These are phyloP conservation scores for Blastobotrys indianensis DNA, from an alignment of 1,139 yeast genomes.

Conservation along the genomic window DNA sequence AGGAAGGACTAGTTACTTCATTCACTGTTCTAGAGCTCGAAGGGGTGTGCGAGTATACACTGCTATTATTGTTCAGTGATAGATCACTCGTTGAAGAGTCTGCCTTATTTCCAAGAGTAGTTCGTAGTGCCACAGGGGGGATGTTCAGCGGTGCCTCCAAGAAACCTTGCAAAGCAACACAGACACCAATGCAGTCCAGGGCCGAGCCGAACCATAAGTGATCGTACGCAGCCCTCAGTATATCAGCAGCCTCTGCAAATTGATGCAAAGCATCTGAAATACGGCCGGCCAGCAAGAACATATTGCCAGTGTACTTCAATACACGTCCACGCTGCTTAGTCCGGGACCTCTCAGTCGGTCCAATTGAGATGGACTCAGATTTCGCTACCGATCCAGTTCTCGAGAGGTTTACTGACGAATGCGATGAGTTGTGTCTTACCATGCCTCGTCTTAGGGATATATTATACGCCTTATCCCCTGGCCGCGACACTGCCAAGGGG, in stretches of 20 bases:
- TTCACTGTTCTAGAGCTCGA: not conserved
- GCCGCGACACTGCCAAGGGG: constrained; percentile 16
- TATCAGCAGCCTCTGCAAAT: constrained; percentile 64
- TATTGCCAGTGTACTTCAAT: constrained; percentile 66
- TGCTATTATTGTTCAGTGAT: not conserved
- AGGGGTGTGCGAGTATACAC: not conserved
- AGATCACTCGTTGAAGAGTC: too few relatives aligned
- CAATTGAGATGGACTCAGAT: constrained; percentile 33
- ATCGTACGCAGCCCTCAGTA: constrained; percentile 61
- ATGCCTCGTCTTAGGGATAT: constrained; percentile 14
- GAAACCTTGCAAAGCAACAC: constrained; percentile 55
- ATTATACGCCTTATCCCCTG: constrained; percentile 19
- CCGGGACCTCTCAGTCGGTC: constrained; percentile 47
- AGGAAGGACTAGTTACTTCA: too few relatives aligned
- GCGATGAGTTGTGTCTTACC: constrained; percentile 13
- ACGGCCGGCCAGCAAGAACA: constrained; percentile 75
- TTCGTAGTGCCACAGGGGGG: constrained; percentile 43
- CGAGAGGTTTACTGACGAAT: constrained; percentile 10
- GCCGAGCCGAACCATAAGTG: constrained; percentile 85
- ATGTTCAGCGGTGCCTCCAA: constrained; percentile 55
- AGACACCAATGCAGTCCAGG: constrained; percentile 69
- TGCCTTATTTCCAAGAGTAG: constrained; percentile 18
- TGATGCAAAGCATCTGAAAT: constrained; percentile 62
- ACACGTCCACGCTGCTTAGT: constrained; percentile 65
- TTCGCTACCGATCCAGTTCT: constrained; percentile 18